Evolutionary conservation across 768 basidiomycete species (phyloP), one percentile per base, ranked within the genome.

Genomic region (Boletus rex-veris): DNA sequence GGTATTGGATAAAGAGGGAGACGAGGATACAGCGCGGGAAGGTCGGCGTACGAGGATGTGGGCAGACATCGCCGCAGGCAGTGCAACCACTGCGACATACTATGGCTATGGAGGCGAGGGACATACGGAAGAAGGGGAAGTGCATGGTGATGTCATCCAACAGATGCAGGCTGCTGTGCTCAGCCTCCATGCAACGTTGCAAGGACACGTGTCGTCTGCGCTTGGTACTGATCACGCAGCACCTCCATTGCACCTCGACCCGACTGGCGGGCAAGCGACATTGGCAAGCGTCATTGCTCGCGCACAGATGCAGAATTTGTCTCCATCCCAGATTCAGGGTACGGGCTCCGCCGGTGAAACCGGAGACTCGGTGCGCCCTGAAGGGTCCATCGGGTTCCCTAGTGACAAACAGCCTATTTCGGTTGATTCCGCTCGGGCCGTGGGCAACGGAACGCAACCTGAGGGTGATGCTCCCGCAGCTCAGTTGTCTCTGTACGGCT

Each of bases 221-320:
- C 69, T 86, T 31, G 83, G 83, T 7, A 71, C 63, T 14, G 71
- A 66, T 36, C 71, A 71, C 26, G 58, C 60, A 1, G 61, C 65
- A 9, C 70, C 70, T 7, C 61, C 71, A 11, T 46, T 64, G 31
- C 63, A 70, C 9, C 63, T 67, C 37, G 81, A 80, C 67, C 74
- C 81, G 14, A 68, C 79, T 18, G 77, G 73, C 31, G 80, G 85
- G 9, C 85, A 86, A 63, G 82, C 84, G 35, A 88, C 86, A 0
- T 63, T 88, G 44, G 86, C 87, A 8, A 84, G 85, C 53, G 82
- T 87, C 37, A 85, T 88, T 52, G 84, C 86, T 8, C 81, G 80
- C n/a, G 84, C 83, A 7, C 86, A 87, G 59, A 74, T 78, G 48
- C 81, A 81, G 62, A 77, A 67, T 52, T 58, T 76, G 50, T 33